A percentile compares a stretch with the other conserved stretches of the same genome.
Conservation (phyloP, 495 filamentous ascomycete genomes). For the Penicillium malachiteum region DNA sequence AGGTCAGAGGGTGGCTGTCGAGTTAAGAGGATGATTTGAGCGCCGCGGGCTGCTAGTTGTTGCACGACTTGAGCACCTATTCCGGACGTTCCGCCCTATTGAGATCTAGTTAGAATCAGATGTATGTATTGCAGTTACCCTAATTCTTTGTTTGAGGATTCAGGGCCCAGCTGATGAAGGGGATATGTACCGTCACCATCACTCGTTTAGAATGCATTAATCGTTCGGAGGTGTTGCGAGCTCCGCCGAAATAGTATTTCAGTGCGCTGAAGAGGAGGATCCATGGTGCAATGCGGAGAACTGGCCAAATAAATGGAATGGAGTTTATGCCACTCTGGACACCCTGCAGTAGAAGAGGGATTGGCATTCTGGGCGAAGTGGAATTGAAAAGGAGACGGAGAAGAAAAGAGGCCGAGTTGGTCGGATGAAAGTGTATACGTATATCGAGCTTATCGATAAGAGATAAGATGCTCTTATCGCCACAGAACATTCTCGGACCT, state of each 20-base stretch:
- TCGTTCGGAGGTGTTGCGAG: conserved; percentile 72
- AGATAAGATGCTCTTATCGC: conserved; percentile 11
- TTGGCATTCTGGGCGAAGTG: conserved; percentile 61
- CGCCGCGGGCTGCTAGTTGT: conserved; percentile 76
- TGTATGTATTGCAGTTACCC: too few relatives aligned
- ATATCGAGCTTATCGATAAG: conserved; percentile 16
- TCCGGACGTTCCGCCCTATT: conserved; percentile 85
- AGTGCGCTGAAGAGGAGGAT: conserved; percentile 60
- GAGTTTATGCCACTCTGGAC: conserved; percentile 62
- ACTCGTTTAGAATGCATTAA: conserved; percentile 90
- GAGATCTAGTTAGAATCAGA: conserved; percentile 4
- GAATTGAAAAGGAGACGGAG: conserved; percentile 4
- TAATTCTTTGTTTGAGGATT: too few relatives aligned
- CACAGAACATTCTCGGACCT: conserved; percentile 11
- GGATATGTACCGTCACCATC: conserved; percentile 72
- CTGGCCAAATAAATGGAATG: conserved; percentile 61
- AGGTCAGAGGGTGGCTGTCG: conserved; percentile 75
- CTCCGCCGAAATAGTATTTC: conserved; percentile 78
- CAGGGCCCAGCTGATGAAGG: neutral
- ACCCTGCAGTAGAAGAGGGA: conserved; percentile 65
- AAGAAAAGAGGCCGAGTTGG: conserved; percentile 14
- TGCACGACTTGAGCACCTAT: conserved; percentile 76
- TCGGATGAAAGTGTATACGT: conserved; percentile 15
- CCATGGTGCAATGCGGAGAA: conserved; percentile 60
- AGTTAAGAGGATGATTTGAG: conserved; percentile 88